phyloP scores from a whole-genome alignment of 371 early-diverging fungal species.

The Haplosporangium sp. region DNA sequence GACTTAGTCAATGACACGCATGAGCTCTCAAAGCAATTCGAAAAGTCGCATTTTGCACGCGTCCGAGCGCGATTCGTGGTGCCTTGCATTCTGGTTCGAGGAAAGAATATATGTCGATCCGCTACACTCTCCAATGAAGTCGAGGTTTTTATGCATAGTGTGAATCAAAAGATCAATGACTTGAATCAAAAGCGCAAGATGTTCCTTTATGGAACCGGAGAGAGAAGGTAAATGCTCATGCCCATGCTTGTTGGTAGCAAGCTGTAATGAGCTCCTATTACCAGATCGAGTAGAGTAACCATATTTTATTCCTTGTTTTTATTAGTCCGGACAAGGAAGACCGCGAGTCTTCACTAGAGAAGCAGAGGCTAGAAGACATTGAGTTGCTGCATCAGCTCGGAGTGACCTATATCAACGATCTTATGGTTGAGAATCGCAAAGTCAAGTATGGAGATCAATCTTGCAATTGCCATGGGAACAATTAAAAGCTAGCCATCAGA shows the following conservation, averaged over 20 bases:
- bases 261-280: no score
- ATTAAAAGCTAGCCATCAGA: background rate
- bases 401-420: constrained; percentile 54
- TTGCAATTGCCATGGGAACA: no score
- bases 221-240: constrained; percentile 26
- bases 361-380: constrained; percentile 47
- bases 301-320: background rate
- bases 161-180: constrained; percentile 50
- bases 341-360: constrained; percentile 48
- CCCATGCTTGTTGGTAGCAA: no score
- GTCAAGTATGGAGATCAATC: constrained; percentile 45
- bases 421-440: constrained; percentile 56
- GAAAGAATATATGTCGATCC: constrained; percentile 51
- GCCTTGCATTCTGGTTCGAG: constrained; percentile 50
- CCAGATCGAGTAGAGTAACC: no score
- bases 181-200: constrained; percentile 51
- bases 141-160: constrained; percentile 51
- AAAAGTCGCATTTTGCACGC: constrained; percentile 54
- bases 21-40: constrained; percentile 49
- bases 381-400: constrained; percentile 47
- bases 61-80: constrained; percentile 53
- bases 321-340: constrained; percentile 53
- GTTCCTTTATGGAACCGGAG: constrained; percentile 50
- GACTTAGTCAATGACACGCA: constrained; percentile 51
- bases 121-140: constrained; percentile 50